These are phyloP conservation scores for Venturia effusa DNA, from an alignment of 2,329 filamentous ascomycete genomes.

Conservation along the genomic window DNA sequence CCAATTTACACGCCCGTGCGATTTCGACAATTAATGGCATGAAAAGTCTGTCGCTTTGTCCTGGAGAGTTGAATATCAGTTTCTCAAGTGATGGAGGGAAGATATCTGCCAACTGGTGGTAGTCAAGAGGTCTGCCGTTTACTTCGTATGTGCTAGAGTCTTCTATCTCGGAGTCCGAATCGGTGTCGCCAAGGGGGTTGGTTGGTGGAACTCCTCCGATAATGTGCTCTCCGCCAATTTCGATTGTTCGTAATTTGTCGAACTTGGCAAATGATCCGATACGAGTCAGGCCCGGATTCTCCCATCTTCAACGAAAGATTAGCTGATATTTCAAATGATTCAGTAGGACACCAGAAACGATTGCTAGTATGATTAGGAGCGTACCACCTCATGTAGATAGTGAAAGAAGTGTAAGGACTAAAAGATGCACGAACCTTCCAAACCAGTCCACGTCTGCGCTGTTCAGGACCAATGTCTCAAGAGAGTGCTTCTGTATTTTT, in stretches of 20 bases:
- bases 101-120: not conserved
- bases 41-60: not conserved
- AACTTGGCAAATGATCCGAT: not conserved
- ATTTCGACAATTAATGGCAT: not conserved
- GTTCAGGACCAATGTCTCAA: not conserved
- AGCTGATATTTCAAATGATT: not conserved
- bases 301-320: not conserved
- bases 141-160: not conserved
- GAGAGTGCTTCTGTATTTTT: not conserved
- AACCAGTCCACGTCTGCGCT: not conserved
- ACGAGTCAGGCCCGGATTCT: not conserved
- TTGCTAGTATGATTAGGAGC: not conserved
- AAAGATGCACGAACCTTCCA: not conserved
- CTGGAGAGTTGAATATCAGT: not conserved
- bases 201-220: not conserved
- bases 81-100: slow-evolving; percentile 5
- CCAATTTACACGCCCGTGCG: not conserved
- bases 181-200: not conserved
- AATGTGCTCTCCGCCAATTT: not conserved
- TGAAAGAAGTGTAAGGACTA: not conserved
- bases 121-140: not conserved
- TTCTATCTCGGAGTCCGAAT: not conserved
- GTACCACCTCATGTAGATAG: not conserved
- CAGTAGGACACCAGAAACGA: not conserved
- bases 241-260: not conserved